Conservation (phyloP, 768 basidiomycete species). For the Royoungia palumana region DNA sequence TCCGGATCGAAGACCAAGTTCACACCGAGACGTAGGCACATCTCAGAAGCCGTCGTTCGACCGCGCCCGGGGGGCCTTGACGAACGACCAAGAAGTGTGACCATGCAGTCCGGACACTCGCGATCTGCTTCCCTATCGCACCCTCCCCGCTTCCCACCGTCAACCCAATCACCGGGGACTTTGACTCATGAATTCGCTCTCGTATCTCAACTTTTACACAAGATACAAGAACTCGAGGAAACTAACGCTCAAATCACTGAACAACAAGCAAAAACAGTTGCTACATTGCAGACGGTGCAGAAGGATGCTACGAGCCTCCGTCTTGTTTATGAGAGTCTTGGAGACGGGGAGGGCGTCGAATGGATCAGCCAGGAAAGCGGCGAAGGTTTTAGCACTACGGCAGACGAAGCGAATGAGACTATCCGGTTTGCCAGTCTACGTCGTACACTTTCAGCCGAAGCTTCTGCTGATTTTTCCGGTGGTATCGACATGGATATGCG, state of each 20-base stretch:
- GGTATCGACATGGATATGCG: conserved; percentile 23
- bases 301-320: conserved; percentile 69
- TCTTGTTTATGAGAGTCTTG: conserved; percentile 65
- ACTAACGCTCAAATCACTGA: conserved; percentile 64
- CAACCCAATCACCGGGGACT: conserved; percentile 13
- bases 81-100: conserved; percentile 18
- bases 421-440: conserved; percentile 31
- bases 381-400: conserved; percentile 21
- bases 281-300: conserved; percentile 64
- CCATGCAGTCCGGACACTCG: conserved; percentile 17
- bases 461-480: conserved; percentile 17
- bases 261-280: conserved; percentile 60
- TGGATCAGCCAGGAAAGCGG: conserved; percentile 45
- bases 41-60: conserved; percentile 25
- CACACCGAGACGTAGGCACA: conserved; percentile 26
- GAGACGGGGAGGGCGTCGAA: conserved; percentile 45
- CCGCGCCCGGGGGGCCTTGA: conserved; percentile 9
- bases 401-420: conserved; percentile 30
- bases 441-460: conserved; percentile 22
- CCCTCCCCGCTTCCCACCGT: conserved; percentile 12
- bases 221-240: conserved; percentile 75
- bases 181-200: conserved; percentile 45
- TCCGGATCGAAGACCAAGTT: conserved; percentile 25
- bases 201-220: conserved; percentile 66
- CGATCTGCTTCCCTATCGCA: conserved; percentile 27